Percentiles rank a stretch among this genome's conserved stretches.
Evolutionary conservation across 805 yeast species (phyloP).

Genomic region (Lipomyces yamanashiensis): DNA sequence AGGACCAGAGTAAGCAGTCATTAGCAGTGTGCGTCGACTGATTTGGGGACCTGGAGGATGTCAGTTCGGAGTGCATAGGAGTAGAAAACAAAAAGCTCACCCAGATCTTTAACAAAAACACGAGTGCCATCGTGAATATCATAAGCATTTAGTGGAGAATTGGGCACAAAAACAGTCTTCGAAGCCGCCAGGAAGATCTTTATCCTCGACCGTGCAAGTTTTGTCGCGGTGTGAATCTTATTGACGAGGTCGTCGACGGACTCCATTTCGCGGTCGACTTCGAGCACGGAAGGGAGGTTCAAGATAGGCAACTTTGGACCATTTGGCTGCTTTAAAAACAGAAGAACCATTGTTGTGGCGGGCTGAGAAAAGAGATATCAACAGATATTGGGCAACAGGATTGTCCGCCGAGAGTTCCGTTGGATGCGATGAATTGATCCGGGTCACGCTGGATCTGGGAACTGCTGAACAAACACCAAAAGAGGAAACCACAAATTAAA

Average conservation of each 20-base stretch:
- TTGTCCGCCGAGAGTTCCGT: no score
- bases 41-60: constrained; percentile 63
- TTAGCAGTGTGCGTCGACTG: constrained; percentile 83
- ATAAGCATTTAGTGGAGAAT: constrained; percentile 27
- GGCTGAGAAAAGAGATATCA: neutral
- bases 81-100: neutral
- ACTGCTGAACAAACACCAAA: neutral
- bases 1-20: constrained; percentile 92
- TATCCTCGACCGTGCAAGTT: constrained; percentile 22
- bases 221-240: constrained; percentile 24
- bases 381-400: neutral
- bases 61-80: neutral
- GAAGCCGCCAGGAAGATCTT: constrained; percentile 24
- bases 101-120: constrained; percentile 28
- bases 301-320: constrained; percentile 21
- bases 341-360: constrained; percentile 26
- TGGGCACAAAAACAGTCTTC: constrained; percentile 23
- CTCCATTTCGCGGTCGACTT: constrained; percentile 30
- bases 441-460: no score
- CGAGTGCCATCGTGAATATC: constrained; percentile 34
- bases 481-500: neutral
- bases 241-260: constrained; percentile 28
- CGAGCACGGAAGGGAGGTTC: constrained; percentile 27
- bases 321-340: constrained; percentile 27
- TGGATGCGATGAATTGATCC: no score